Evolutionary conservation across 176 grass and related monocot species (phyloP).

Genomic region (Miscanthus lutarioriparius): DNA sequence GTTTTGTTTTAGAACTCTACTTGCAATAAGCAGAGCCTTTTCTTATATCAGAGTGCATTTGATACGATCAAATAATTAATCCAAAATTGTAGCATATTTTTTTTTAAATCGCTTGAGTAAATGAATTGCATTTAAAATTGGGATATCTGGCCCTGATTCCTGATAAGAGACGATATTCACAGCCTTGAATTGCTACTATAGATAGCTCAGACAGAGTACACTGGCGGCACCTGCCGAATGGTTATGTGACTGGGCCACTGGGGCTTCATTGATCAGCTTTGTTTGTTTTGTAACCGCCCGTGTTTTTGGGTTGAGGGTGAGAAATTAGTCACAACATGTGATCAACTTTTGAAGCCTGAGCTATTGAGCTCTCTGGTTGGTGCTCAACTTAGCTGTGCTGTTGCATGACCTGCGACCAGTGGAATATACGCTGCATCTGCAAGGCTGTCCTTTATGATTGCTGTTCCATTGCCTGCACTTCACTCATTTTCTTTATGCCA

Average conservation of each 20-base stretch:
- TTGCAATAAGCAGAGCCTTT: slow-evolving; percentile 46
- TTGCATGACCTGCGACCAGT: background rate
- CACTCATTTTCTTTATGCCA: background rate
- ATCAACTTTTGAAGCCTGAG: background rate
- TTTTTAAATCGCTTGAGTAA: background rate
- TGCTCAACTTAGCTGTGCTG: background rate
- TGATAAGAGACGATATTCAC: background rate
- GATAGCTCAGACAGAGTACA: background rate
- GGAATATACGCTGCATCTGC: slow-evolving; percentile 15
- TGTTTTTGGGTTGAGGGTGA: background rate
- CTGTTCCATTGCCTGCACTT: background rate
- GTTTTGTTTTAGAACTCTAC: slow-evolving; percentile 45
- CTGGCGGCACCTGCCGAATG: background rate
- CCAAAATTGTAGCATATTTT: slow-evolving; percentile 27
- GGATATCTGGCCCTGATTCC: background rate
- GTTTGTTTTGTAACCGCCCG: background rate
- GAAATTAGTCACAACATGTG: background rate
- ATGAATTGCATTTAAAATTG: background rate
- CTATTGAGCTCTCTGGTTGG: background rate
- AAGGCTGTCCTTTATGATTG: slow-evolving; percentile 6
- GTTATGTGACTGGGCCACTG: background rate
- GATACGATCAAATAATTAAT: slow-evolving; percentile 33
- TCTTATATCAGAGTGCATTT: background rate
- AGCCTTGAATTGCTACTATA: background rate
- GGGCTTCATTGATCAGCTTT: background rate